Evolutionary conservation across 2,329 filamentous ascomycete species (phyloP), one percentile per base, ranked within the genome.

Genomic region (Beauveria bassiana): DNA sequence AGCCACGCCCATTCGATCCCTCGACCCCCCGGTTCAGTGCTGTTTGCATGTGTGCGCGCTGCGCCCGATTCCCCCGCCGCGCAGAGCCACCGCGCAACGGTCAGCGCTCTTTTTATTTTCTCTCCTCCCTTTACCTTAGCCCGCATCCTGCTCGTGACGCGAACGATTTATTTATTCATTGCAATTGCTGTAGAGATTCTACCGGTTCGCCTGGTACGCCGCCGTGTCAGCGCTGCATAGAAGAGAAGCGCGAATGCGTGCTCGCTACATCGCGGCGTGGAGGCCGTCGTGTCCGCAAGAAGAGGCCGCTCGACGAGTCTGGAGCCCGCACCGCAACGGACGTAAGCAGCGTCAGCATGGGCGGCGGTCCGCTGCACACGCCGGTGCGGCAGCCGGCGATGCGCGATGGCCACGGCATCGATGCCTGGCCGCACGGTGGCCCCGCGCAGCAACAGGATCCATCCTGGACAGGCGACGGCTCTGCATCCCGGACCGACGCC

Each of bases 211-310:
- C 74, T 20, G 72, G 71, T 14, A 64, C 66, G 14, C 72, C 72
- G 5, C 75, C 74, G 2, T 77, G 75, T 62, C 70, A 73, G 20
- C 68, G 74, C 57, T 77, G 75, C 58, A 66, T 72, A 50, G 71
- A 75, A 51, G 71, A 75, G 52, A 64, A 71, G 55, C 70, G 72
- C 45, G 70, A 76, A 62, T 77, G 75, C 56, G 68, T 76, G 16
- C 68, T 77, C 34, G 74, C 74, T n/a, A 75, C 73, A 5, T 77
- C 75, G 12, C 69, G 70, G 34, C 70, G 75, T 18, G 74, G 75
- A 14, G 74, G 75, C 16, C 70, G 73, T 40, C 70, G 61, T 38
- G 57, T 61, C 18, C 57, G 61, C 24, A 63, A 61, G 52, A 63
- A 60, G 20, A 63, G 53, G 34, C 5, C 38, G 2, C 20, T 43